Percentiles rank a stretch among this genome's conserved stretches.
Conservation (phyloP, 345 rosid species). For the Aegle marmelos region DNA sequence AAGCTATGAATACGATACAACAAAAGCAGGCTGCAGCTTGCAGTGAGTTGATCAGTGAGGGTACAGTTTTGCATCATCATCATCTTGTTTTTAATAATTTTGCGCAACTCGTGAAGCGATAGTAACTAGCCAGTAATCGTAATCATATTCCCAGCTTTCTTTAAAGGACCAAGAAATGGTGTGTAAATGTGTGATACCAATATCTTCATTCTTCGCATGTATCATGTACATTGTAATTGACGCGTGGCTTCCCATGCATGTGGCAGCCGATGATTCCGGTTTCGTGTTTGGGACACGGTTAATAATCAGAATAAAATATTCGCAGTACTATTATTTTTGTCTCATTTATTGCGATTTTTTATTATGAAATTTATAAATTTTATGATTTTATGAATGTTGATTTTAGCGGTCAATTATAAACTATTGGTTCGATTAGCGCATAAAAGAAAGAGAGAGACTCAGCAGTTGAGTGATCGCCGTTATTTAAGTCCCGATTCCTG, state of each 20-base stretch:
- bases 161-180: background rate
- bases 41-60: background rate
- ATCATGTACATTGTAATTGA: background rate
- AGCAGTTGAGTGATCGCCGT: too few relatives aligned
- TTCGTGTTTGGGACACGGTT: background rate
- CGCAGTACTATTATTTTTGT: too few relatives aligned
- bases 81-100: background rate
- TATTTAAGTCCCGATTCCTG: too few relatives aligned
- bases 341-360: too few relatives aligned
- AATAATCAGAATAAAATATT: too few relatives aligned
- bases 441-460: too few relatives aligned
- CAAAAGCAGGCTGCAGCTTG: too few relatives aligned
- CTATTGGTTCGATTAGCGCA: too few relatives aligned
- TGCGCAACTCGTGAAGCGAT: background rate
- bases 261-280: background rate
- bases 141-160: background rate
- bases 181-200: background rate
- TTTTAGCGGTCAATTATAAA: too few relatives aligned
- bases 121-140: background rate
- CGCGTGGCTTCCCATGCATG: background rate
- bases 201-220: background rate
- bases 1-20: background rate
- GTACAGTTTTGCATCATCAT: background rate
- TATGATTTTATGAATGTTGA: too few relatives aligned
- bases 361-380: too few relatives aligned